Evolutionary conservation across 192 early-diverging fungal species (phyloP).

Genomic region (Coemansia sp.): DNA sequence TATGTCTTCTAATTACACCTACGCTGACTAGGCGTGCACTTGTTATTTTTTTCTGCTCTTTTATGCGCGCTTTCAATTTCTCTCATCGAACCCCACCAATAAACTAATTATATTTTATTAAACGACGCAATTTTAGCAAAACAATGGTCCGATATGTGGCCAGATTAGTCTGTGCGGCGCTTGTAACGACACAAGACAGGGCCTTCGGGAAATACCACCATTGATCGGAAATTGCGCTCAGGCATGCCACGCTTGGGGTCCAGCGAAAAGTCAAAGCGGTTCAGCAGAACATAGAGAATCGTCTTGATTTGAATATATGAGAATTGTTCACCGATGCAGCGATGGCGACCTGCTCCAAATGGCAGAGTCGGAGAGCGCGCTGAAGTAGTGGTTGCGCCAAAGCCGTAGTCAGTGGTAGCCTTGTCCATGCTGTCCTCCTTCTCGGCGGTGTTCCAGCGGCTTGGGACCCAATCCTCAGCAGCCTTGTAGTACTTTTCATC

Average conservation of each 20-base stretch:
- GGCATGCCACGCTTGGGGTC: conserved; percentile 72
- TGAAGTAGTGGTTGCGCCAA: conserved; percentile 63
- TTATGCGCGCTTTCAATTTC: background rate
- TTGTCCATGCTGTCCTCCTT: conserved; percentile 60
- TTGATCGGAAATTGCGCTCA: conserved; percentile 79
- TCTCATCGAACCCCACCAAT: background rate
- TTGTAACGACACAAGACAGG: conserved; percentile 60
- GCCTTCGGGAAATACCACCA: conserved; percentile 85
- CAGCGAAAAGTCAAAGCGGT: conserved; percentile 74
- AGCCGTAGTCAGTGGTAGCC: conserved; percentile 71
- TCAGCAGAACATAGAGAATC: conserved; percentile 77
- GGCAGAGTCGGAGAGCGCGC: conserved; percentile 87
- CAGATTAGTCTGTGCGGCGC: conserved; percentile 22
- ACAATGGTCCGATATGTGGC: background rate
- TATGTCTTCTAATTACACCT: conserved; percentile 58
- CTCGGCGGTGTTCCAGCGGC: conserved; percentile 66
- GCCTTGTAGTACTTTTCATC: conserved; percentile 80
- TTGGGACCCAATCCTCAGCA: conserved; percentile 79
- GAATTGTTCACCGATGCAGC: conserved; percentile 98
- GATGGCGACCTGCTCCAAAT: conserved; percentile 97
- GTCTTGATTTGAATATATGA: conserved; percentile 96
- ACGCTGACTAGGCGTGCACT: background rate
- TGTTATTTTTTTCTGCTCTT: background rate
- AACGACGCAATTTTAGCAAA: background rate
- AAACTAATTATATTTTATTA: background rate